Evolutionary conservation across 2,329 filamentous ascomycete genomes (phyloP).

Genomic region (Cryoendolithus antarcticus): DNA sequence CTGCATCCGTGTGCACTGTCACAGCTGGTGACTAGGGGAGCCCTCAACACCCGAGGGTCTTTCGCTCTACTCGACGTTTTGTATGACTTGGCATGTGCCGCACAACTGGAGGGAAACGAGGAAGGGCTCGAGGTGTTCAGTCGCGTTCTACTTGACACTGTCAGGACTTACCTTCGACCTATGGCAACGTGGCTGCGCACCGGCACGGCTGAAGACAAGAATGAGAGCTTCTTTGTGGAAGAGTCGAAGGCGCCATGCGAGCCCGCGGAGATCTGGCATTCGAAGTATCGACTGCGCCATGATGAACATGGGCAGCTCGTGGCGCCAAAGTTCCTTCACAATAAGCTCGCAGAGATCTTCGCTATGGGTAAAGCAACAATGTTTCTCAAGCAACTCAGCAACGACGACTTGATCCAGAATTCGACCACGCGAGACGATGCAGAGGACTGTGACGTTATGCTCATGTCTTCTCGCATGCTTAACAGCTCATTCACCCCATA

Average conservation of each 20-base stretch:
- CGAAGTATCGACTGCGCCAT: conserved; percentile 56
- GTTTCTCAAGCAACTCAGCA: conserved; percentile 61
- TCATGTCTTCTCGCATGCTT: conserved; percentile 1
- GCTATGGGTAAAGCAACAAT: conserved; percentile 80
- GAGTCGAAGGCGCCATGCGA: conserved; percentile 44
- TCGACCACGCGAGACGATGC: conserved; percentile 1
- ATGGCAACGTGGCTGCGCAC: conserved; percentile 75
- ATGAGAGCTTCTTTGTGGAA: conserved; percentile 65
- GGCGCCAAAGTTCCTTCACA: conserved; percentile 62
- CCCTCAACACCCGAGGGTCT: conserved; percentile 16
- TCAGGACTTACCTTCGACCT: conserved; percentile 68
- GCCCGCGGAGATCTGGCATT: conserved; percentile 59
- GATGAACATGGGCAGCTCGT: conserved; percentile 49
- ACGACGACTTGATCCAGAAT: conserved; percentile 20
- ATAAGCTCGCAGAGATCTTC: conserved; percentile 61
- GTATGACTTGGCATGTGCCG: conserved; percentile 55
- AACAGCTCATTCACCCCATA: conserved; percentile 40
- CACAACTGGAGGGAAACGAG: conserved; percentile 57
- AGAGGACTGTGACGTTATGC: conserved; percentile 1
- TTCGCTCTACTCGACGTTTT: conserved; percentile 71
- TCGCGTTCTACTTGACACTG: conserved; percentile 65
- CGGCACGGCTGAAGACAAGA: conserved; percentile 49
- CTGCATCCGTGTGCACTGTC: not conserved
- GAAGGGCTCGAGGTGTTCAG: conserved; percentile 51
- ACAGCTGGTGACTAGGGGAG: not conserved